Base-by-base conservation (phyloP, 1,284 basidiomycete species). In the Exsudoporus floridanus region DNA sequence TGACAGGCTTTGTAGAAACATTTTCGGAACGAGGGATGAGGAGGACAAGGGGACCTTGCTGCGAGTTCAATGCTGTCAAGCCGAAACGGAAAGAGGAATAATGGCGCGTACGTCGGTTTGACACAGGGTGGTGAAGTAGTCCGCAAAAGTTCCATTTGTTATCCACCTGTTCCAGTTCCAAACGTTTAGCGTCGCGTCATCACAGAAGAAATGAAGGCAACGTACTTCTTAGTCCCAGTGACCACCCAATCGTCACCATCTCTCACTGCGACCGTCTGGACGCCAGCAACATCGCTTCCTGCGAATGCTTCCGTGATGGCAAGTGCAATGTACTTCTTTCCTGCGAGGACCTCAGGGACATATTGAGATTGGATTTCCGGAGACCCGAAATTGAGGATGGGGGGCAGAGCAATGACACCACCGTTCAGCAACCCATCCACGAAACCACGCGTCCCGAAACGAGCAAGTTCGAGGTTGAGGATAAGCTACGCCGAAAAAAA, bases 1-100 rank as follows among this genome's bases (percentile, higher is more conserved):
- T 96, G 75, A 99, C 91, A 34, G 85, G 84, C 66, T 90, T 94
- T 10, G 96, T 98, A 56, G 85, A 82, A 51, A 98, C 84, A n/a
- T 86, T 85, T 54, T 88, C 84, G 7, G 79, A 80, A 48, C 91
- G 82, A 36, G 86, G 83, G 50, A 98, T 88, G 41, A 97, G 81
- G 60, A 99, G 85, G 54, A 95, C 92, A 28, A 91, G 89, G 55
- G 94, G 88, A 27, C 94, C 93, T 48, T 85, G 84, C 81, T 83
- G 44, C 27, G 12, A 41, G 25, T 13, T 39, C 31, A 39, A 31
- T 44, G 45, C 4, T 54, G 53, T 59, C 35, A 54, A 46, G 25
- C 19, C n/a, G 23, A 35, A 36, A 36, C 34, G 31, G 18, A 8
- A 41, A 33, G 34, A 30, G 9, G 5, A 34, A 31, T 5, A 4